Evolutionary conservation across 257 asterid genomes (phyloP).

Genomic region (Lycium barbarum): DNA sequence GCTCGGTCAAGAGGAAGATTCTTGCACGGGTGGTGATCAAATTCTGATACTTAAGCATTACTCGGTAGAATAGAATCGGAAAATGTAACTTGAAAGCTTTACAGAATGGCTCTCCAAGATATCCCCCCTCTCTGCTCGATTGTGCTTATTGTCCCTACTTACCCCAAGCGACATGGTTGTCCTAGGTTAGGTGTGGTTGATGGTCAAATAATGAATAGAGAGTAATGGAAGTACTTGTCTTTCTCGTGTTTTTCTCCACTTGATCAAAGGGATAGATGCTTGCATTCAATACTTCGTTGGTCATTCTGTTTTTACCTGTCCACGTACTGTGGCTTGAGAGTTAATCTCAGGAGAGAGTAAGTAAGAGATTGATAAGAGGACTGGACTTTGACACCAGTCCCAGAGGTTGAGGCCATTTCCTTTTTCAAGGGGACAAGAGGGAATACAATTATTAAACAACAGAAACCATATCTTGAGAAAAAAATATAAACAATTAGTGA

Average conservation of each 20-base stretch:
- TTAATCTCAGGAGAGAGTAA: neutral
- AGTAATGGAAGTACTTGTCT: neutral
- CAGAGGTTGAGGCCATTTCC: neutral
- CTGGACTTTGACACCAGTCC: neutral
- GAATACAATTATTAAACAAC: neutral
- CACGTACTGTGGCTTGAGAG: neutral
- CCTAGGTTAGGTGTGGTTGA: neutral
- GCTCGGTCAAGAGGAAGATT: neutral
- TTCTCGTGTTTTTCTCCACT: neutral
- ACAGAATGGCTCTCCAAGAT: neutral
- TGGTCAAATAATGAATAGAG: neutral
- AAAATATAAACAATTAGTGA: neutral
- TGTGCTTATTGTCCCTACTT: neutral
- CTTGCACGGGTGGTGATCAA: neutral
- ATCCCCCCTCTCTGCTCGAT: neutral
- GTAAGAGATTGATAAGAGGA: neutral
- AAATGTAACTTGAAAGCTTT: constrained; percentile 8
- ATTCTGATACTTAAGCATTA: neutral
- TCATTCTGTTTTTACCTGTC: neutral
- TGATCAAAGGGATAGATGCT: neutral
- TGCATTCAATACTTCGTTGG: constrained; percentile 9
- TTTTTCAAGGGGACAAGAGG: constrained; percentile 9
- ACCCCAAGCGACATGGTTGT: neutral
- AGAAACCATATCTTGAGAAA: neutral
- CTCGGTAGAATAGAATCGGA: neutral